Evolutionary conservation across 257 asterid genomes (phyloP).

Genomic region (Solanum sejunctum): DNA sequence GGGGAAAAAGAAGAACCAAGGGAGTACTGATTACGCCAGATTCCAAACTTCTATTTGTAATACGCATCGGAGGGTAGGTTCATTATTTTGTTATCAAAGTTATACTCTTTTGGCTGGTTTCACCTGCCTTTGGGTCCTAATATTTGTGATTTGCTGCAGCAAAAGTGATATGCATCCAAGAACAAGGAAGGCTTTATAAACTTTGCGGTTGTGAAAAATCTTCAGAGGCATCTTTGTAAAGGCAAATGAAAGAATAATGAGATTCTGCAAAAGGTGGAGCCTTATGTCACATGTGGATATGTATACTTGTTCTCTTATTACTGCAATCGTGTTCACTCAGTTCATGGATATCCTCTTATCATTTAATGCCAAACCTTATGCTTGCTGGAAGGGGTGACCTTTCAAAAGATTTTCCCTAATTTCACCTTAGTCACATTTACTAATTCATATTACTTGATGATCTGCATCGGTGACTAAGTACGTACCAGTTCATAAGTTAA

Average conservation of each 20-base stretch:
- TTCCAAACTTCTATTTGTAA: slow-evolving; percentile 48
- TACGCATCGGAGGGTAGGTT: slow-evolving; percentile 80
- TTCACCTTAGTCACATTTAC: neutral
- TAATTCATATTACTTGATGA: neutral
- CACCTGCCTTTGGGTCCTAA: neutral
- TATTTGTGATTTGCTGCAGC: slow-evolving; percentile 18
- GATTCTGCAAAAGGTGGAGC: slow-evolving; percentile 66
- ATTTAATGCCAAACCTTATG: neutral
- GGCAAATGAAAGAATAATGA: slow-evolving; percentile 44
- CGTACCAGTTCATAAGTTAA: neutral
- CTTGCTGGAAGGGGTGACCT: neutral
- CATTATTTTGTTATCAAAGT: neutral
- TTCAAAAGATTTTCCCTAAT: neutral
- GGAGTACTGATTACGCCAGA: slow-evolving; percentile 14
- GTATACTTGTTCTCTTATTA: neutral
- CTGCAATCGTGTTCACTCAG: neutral
- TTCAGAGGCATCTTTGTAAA: slow-evolving; percentile 70
- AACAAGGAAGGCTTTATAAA: slow-evolving; percentile 48
- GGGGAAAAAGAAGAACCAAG: slow-evolving; percentile 37
- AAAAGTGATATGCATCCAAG: slow-evolving; percentile 77
- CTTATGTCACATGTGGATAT: slow-evolving; percentile 85
- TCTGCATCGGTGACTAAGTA: neutral
- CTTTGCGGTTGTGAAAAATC: slow-evolving; percentile 52
- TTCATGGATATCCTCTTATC: neutral
- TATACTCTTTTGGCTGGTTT: neutral